Percentiles rank a stretch among this genome's conserved stretches.
Evolutionary conservation across 2,329 filamentous ascomycete genomes (phyloP).

Genomic region (Sclerotinia sclerotiorum): DNA sequence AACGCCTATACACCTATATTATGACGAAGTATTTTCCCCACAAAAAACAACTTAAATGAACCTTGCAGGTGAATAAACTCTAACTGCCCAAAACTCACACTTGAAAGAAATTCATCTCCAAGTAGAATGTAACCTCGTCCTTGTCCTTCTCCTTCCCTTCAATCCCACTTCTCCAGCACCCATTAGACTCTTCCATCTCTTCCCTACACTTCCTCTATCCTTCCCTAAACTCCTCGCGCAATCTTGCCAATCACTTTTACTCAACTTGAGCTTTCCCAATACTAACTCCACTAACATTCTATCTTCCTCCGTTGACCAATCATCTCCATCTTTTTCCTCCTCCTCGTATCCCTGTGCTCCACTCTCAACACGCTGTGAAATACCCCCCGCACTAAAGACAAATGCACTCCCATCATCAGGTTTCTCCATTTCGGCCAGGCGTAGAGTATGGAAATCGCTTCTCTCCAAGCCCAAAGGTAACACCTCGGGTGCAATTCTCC

Average conservation of each 20-base stretch:
- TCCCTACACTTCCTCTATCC: conserved; percentile 56
- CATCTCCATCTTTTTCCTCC: conserved; percentile 24
- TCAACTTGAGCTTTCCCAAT: conserved; percentile 63
- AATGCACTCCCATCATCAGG: background rate
- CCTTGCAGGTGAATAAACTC: background rate
- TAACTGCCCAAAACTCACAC: background rate
- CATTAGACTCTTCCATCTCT: conserved; percentile 64
- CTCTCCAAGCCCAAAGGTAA: conserved; percentile 60
- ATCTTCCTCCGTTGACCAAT: conserved; percentile 64
- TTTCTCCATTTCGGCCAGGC: conserved; percentile 37
- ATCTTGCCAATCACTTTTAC: conserved; percentile 66
- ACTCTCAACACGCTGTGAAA: conserved; percentile 9
- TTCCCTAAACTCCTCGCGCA: conserved; percentile 63
- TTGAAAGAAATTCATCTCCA: conserved; percentile 47
- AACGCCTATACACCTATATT: background rate
- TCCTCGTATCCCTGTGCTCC: conserved; percentile 32
- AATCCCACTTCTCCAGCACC: conserved; percentile 59
- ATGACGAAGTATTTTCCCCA: background rate
- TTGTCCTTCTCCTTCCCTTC: conserved; percentile 46
- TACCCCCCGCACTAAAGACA: background rate
- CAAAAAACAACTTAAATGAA: background rate
- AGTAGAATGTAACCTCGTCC: conserved; percentile 53
- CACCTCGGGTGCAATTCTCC: conserved; percentile 58
- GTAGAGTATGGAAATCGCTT: conserved; percentile 56
- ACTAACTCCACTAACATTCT: conserved; percentile 66